Evolutionary conservation across 2,329 filamentous ascomycete species (phyloP), one percentile per base, ranked within the genome.

Genomic region (Cadophora gregata): DNA sequence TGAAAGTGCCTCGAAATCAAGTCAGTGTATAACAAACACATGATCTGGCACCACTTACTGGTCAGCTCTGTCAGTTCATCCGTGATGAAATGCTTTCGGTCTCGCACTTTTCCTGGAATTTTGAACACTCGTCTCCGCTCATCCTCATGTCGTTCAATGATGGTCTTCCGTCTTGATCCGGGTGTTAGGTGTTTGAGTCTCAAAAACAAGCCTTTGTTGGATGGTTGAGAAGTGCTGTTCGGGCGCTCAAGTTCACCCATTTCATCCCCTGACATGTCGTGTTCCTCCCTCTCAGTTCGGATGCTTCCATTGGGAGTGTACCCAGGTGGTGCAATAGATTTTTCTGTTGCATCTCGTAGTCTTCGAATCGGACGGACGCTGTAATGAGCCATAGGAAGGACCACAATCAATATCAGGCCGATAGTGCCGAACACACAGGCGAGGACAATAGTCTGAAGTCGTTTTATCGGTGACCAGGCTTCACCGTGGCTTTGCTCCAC

Each of bases 381-480:
- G 67, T 91, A 86, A 76, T 97, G 93, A 1, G 93, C 93, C 45
- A 93, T 88, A 0, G 93, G 93, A 45, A 94, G 85, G 2, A 93
- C 84, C 1, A 96, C 77, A 9, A 96, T 69, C 3, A 93, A 77
- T 61, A 96, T 86, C 4, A 90, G 83, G 0, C 90, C 93, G 14
- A 90, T 85, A 0, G 93, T 95, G 0, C 91, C 92, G 76, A 97
- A 96, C 0, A 97, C 91, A 68, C 93, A 97, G 5, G 88, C 92
- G 1, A 97, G 79, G 1, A 97, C 85, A 60, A 97, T 92, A 58
- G 90, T 89, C 24, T 92, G 88, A n/a, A 97, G 82, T 24, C 87
- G 88, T 31, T 83, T 79, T 65, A 97, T 93, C 0, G 93, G 91
- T 8, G 83, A 82, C 80, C 91, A 93, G 0, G 93, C 92, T 78